Base-by-base conservation (phyloP, 768 basidiomycete genomes). In the Lactarius tabidus region DNA sequence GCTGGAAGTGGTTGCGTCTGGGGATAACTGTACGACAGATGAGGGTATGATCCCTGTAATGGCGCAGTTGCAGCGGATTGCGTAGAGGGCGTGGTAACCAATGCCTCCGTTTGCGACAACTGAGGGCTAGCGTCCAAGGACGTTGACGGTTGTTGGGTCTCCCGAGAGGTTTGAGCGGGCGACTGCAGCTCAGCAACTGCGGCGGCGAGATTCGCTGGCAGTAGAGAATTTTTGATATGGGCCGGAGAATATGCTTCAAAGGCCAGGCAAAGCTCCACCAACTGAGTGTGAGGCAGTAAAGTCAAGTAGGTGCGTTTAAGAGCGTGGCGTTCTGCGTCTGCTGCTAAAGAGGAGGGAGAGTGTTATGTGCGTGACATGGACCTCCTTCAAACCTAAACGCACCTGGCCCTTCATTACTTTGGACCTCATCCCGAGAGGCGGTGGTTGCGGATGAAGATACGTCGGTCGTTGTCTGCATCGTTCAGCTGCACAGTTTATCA, bases 231-330 rank as follows among this genome's bases (percentile, higher is more conserved):
- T 74, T 84, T 86, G 59, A 88, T 73, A 67, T 87, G 86, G 43
- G 81, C 77, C 15, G 89, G 85, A 17, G 86, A 85, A 78, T 91
- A 82, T 10, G 84, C 73, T 70, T 91, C 88, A 70, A 89, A 86
- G 41, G 81, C 80, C 65, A 92, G 79, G 73, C 88, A 91, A 71
- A 92, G 85, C 70, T 91, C 90, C 72, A 92, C 89, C 72, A 92
- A 81, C 76, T 91, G 88, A 53, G 83, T 80, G 26, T 81, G 84
- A 28, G 85, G 81, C 9, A 93, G 80, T 26, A 90, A 80, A 28
- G 81, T 79, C 51, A 93, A 79, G 77, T 92, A 93, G 67, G 84
- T 82, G 68, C 84, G 82, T 74, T 90, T 91, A 76, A 88, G 84
- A 58, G 85, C 80, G 73, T 85, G 81, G 72, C 73, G 73, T 68